phyloP scores from a whole-genome alignment of 352 stramenopile species.

The Phytophthora ohioensis region DNA sequence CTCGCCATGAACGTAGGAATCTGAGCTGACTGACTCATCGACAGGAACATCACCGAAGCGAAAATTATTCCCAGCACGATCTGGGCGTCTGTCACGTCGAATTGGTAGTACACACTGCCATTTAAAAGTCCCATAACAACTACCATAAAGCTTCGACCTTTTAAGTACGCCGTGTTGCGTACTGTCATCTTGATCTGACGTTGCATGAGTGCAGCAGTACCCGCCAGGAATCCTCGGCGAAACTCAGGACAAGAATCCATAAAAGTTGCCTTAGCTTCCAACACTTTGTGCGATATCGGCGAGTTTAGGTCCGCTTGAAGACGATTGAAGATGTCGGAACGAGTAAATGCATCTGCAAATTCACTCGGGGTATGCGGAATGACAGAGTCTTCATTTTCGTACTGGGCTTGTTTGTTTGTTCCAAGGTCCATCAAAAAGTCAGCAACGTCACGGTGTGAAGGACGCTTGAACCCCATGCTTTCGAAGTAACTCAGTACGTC shows the following conservation, averaged over 20 bases:
- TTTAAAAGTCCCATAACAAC: slow-evolving; percentile 51
- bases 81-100: slow-evolving; percentile 37
- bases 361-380: slow-evolving; percentile 20
- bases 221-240: slow-evolving; percentile 30
- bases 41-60: slow-evolving; percentile 72
- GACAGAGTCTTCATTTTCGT: slow-evolving; percentile 19
- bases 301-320: slow-evolving; percentile 12
- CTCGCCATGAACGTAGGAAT: slow-evolving; percentile 77
- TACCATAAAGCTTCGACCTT: slow-evolving; percentile 37
- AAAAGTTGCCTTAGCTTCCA: slow-evolving; percentile 60
- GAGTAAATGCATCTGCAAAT: slow-evolving; percentile 29
- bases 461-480: slow-evolving; percentile 52
- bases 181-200: slow-evolving; percentile 65
- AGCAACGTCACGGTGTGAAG: slow-evolving; percentile 38
- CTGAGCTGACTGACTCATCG: slow-evolving; percentile 65
- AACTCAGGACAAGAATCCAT: slow-evolving; percentile 65
- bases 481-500: slow-evolving; percentile 76
- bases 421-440: slow-evolving; percentile 50
- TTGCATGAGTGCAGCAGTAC: slow-evolving; percentile 33
- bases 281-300: slow-evolving; percentile 3
- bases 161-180: slow-evolving; percentile 47
- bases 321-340: slow-evolving; percentile 12
- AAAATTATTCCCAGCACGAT: slow-evolving; percentile 79
- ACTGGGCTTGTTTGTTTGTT: slow-evolving; percentile 43
- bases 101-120: slow-evolving; percentile 48